phyloP scores from a whole-genome alignment of 2,329 filamentous ascomycete species.

The Alternaria viburni region DNA sequence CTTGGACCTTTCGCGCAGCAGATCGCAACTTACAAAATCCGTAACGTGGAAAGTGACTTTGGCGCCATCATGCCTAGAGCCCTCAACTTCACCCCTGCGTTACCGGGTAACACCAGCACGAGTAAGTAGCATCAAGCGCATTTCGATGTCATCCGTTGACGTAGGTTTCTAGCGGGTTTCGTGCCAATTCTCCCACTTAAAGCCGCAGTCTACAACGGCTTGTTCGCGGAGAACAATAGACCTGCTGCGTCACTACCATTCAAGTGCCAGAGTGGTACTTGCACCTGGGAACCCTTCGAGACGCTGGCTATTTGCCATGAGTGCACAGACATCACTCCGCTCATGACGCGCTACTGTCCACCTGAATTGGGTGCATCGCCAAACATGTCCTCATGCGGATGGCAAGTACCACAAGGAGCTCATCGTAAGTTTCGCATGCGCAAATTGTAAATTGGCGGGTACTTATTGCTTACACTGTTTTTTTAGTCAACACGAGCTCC shows the following conservation, averaged over 20 bases:
- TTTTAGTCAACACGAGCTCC: conserved; percentile 15
- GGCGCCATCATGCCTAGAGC: conserved; percentile 16
- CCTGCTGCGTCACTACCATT: conserved; percentile 18
- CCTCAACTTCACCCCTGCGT: conserved; percentile 14
- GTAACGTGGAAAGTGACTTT: conserved; percentile 15
- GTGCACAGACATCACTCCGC: conserved; percentile 16
- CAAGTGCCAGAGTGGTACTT: conserved; percentile 18
- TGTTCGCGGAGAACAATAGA: conserved; percentile 21
- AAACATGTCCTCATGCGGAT: conserved; percentile 15
- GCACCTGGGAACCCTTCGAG: conserved; percentile 16
- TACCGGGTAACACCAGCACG: conserved; percentile 15
- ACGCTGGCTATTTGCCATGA: conserved; percentile 17
- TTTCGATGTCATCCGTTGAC: background rate
- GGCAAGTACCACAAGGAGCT: conserved; percentile 17
- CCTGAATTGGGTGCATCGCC: conserved; percentile 9
- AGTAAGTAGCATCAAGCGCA: conserved; percentile 6
- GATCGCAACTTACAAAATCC: conserved; percentile 18
- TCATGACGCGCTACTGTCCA: conserved; percentile 16
- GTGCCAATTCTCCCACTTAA: conserved; percentile 20
- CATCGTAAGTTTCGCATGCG: background rate
- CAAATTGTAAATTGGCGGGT: background rate
- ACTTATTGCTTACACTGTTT: background rate
- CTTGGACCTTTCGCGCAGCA: conserved; percentile 21
- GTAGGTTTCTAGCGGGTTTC: conserved; percentile 10
- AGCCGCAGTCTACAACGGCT: conserved; percentile 19